phyloP scores from a whole-genome alignment of 2,329 filamentous ascomycete genomes.

The Penicillium sp. region DNA sequence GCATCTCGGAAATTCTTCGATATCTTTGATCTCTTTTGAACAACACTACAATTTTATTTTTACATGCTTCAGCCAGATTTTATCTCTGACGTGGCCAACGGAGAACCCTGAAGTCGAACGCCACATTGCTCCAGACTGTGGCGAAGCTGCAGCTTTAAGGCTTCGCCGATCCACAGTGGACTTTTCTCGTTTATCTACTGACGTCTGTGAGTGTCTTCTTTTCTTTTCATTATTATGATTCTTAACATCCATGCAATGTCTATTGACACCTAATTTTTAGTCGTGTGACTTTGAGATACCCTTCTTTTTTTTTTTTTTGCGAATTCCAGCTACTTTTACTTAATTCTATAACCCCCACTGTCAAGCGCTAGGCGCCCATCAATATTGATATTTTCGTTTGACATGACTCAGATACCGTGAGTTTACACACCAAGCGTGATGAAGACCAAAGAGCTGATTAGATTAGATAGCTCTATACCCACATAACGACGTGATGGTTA shows the following conservation, averaged over 20 bases:
- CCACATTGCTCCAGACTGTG: slow-evolving; percentile 36
- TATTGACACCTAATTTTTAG: slow-evolving; percentile 8
- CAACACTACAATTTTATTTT: slow-evolving; percentile 8
- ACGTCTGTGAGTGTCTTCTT: slow-evolving; percentile 12
- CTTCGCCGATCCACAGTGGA: slow-evolving; percentile 23
- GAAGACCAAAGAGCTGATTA: not conserved
- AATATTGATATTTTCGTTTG: slow-evolving; percentile 4
- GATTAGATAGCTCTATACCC: not conserved
- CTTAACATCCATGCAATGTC: slow-evolving; percentile 13
- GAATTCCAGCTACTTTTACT: slow-evolving; percentile 1
- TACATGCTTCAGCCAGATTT: slow-evolving; percentile 2
- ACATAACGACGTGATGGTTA: slow-evolving; percentile 34
- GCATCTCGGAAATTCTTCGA: slow-evolving; percentile 1
- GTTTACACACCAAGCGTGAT: not conserved
- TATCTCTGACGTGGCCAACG: slow-evolving; percentile 37
- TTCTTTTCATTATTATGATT: slow-evolving; percentile 3
- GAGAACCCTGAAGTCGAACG: slow-evolving; percentile 16
- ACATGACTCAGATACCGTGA: slow-evolving; percentile 5
- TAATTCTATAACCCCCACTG: slow-evolving; percentile 8
- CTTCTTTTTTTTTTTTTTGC: not conserved
- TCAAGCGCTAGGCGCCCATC: not conserved
- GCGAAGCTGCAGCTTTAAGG: slow-evolving; percentile 37
- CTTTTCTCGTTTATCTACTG: slow-evolving; percentile 24
- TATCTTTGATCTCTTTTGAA: not conserved
- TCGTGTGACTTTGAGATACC: slow-evolving; percentile 14